These are phyloP conservation scores for Blastomyces gilchristii DNA, from an alignment of 2,329 filamentous ascomycete genomes.

Conservation along the genomic window DNA sequence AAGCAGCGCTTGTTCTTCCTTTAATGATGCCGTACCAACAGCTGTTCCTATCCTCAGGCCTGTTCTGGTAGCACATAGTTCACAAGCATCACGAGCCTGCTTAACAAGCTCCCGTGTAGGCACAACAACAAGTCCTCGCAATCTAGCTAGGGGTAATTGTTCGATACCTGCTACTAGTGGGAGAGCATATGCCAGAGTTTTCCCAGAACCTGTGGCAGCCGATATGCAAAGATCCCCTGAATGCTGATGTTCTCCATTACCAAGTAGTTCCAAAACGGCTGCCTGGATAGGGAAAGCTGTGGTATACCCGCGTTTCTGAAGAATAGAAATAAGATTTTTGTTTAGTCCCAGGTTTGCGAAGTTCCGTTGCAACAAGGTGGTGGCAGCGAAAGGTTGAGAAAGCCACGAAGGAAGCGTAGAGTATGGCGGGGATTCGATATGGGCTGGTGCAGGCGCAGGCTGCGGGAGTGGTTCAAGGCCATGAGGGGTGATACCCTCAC, in stretches of 20 bases:
- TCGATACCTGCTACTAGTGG: conserved; percentile 73
- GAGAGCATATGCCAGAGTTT: conserved; percentile 83
- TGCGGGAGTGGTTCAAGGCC: conserved; percentile 76
- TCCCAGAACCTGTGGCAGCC: conserved; percentile 89
- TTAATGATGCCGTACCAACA: conserved; percentile 67
- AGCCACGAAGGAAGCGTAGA: conserved; percentile 75
- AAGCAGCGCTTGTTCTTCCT: conserved; percentile 51
- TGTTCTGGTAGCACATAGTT: conserved; percentile 61
- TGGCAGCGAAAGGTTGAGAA: conserved; percentile 59
- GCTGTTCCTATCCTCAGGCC: conserved; percentile 70
- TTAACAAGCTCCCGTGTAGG: conserved; percentile 84
- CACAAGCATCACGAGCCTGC: conserved; percentile 70
- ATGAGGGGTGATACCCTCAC: conserved; percentile 42
- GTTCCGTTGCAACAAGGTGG: conserved; percentile 47
- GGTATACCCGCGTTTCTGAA: conserved; percentile 59
- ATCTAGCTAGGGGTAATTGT: conserved; percentile 50
- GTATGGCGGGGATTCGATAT: conserved; percentile 54
- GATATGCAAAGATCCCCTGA: conserved; percentile 77
- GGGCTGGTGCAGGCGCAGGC: conserved; percentile 47
- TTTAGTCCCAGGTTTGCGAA: conserved; percentile 59
- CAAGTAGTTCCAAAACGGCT: conserved; percentile 66
- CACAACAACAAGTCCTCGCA: conserved; percentile 75
- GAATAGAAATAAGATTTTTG: conserved; percentile 47
- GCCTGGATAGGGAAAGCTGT: conserved; percentile 72
- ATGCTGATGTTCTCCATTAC: conserved; percentile 52